Base-by-base conservation (phyloP, 768 basidiomycete species). In the Tylopilus intermedius region DNA sequence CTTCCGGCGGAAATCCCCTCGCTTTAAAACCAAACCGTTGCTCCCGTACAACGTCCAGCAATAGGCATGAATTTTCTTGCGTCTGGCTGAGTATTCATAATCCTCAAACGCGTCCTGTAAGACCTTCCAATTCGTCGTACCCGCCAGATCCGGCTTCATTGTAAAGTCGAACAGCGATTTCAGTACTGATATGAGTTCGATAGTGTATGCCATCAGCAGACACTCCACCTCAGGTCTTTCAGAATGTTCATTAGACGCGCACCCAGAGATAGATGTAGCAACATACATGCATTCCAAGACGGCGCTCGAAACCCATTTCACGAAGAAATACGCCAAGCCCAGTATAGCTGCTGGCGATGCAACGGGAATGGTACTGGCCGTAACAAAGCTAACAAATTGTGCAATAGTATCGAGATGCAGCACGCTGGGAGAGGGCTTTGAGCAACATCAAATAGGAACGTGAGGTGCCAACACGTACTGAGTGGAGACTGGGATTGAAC, bases 71-170 rank as follows among this genome's bases (percentile, higher is more conserved):
- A 46, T 33, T 14, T 42, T 8, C 11, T 37, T 42, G 13, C 49
- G 39, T 46, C 15, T 1, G 42, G 18, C 42, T 42, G 29, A 29
- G 26, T 8, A 47, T 40, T 18, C 18, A 37, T 51, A 51, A 10
- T 37, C 29, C 29, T 55, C 54, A 24, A 55, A 55, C 6, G 41
- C 50, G 27, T 47, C 45, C 27, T 44, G 51, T 5, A 55, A 18
- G 14, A 52, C 46, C 8, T 44, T 50, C 54, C 50, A 55, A 11
- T 55, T 43, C 1, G 50, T 38, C 21, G 24, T 51, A 1, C 50
- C 54, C n/a, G 50, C 50, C 27, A 55, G 15, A 51, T 55, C 33
- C 13, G 54, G 54, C 14, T 47, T 47, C 5, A 55, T n/a, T 7
- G 50, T 55, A 18, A 51, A 47, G 27, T 51, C 45, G 21, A 55